A percentile compares a stretch with the other conserved stretches of the same genome.
Conservation (phyloP, 23 red algal species). For the Gracilaria vermiculophylla region DNA sequence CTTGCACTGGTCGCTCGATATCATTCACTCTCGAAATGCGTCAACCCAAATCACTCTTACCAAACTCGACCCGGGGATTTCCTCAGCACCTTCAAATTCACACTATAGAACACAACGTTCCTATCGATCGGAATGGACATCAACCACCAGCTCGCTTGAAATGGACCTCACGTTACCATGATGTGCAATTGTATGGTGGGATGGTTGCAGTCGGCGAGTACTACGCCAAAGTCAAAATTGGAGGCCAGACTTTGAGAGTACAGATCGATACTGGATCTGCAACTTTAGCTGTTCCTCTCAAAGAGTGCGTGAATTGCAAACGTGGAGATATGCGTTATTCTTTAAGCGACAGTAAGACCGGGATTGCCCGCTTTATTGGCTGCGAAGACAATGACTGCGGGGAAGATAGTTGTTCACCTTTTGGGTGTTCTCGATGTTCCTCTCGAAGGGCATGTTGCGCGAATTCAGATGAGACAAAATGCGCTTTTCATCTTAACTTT, state of each 20-base stretch:
- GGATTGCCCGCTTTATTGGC: slow-evolving; percentile 38
- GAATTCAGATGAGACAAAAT: slow-evolving; percentile 64
- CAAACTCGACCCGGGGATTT: slow-evolving; percentile 17
- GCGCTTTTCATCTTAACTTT: slow-evolving; percentile 87
- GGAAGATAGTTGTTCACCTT: slow-evolving; percentile 62
- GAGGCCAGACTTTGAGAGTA: slow-evolving; percentile 82
- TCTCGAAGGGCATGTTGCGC: slow-evolving; percentile 73
- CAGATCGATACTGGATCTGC: slow-evolving; percentile 96
- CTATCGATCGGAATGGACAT: background rate
- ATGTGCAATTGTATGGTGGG: slow-evolving; percentile 77
- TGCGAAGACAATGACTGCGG: slow-evolving; percentile 78
- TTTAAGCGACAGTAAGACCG: slow-evolving; percentile 48
- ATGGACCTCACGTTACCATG: slow-evolving; percentile 54
- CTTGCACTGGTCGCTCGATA: background rate
- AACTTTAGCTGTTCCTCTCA: slow-evolving; percentile 80
- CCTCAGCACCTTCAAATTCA: slow-evolving; percentile 24
- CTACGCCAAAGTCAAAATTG: slow-evolving; percentile 82
- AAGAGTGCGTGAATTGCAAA: slow-evolving; percentile 75
- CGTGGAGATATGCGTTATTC: slow-evolving; percentile 86
- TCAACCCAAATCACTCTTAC: background rate
- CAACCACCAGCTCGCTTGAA: background rate
- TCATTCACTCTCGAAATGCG: slow-evolving; percentile 17
- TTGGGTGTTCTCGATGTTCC: slow-evolving; percentile 69
- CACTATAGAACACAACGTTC: background rate
- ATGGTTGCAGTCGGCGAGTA: slow-evolving; percentile 92